A percentile compares a stretch with the other conserved stretches of the same genome.
Evolutionary conservation across 2,329 filamentous ascomycete species (phyloP).

Genomic region (Aspergillus sp.): DNA sequence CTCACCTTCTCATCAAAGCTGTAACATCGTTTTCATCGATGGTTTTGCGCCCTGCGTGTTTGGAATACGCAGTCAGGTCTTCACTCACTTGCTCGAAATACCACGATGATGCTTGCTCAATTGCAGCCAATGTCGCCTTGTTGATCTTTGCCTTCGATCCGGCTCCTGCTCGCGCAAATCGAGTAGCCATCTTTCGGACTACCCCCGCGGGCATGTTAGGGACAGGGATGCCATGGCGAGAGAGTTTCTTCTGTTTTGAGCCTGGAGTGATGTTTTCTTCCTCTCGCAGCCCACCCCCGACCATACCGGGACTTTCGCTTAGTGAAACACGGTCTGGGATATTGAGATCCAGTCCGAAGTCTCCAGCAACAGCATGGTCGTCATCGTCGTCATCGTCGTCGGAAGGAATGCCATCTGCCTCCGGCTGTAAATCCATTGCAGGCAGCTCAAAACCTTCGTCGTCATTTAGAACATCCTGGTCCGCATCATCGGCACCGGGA

Average conservation of each 20-base stretch:
- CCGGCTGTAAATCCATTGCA: constrained; percentile 21
- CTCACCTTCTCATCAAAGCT: constrained; percentile 77
- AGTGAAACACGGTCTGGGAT: constrained; percentile 22
- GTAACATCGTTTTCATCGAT: constrained; percentile 83
- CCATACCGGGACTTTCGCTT: constrained; percentile 27
- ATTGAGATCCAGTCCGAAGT: constrained; percentile 27
- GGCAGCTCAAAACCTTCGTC: constrained; percentile 32
- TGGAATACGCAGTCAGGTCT: constrained; percentile 73
- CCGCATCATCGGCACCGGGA: constrained; percentile 22
- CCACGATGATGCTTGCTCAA: constrained; percentile 81
- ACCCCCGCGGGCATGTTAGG: constrained; percentile 68
- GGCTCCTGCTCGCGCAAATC: constrained; percentile 64
- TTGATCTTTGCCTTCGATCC: constrained; percentile 64
- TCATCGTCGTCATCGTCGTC: constrained; percentile 19
- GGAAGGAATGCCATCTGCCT: constrained; percentile 19
- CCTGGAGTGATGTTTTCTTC: constrained; percentile 22
- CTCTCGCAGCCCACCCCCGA: constrained; percentile 32
- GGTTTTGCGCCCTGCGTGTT: constrained; percentile 75
- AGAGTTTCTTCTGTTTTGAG: constrained; percentile 53
- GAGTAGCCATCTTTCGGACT: constrained; percentile 62
- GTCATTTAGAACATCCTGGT: constrained; percentile 27
- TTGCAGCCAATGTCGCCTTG: constrained; percentile 67
- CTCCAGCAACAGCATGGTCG: constrained; percentile 16
- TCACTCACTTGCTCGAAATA: constrained; percentile 86
- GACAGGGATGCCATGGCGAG: constrained; percentile 69